Conservation (phyloP, 345 rosid species). For the Aurinia saxatilis region DNA sequence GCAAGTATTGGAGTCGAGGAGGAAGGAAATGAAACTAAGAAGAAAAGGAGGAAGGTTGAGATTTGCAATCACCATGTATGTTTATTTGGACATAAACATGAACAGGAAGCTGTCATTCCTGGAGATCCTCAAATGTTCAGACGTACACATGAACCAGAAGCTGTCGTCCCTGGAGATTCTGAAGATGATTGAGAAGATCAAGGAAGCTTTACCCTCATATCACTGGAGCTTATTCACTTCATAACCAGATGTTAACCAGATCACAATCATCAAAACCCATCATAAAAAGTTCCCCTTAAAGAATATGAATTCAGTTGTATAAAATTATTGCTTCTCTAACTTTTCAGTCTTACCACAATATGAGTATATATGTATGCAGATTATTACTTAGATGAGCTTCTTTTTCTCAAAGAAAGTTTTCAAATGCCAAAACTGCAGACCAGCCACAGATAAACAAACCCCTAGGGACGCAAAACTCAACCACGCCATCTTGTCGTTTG, state of each 20-base stretch:
- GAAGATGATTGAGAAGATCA: slow-evolving; percentile 67
- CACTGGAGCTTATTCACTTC: slow-evolving; percentile 64
- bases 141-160: slow-evolving; percentile 56
- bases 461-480: slow-evolving; percentile 7
- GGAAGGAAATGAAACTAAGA: background rate
- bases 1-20: background rate
- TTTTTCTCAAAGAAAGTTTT: slow-evolving; percentile 22
- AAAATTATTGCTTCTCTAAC: background rate
- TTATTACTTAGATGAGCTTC: slow-evolving; percentile 18
- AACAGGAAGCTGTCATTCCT: slow-evolving; percentile 60
- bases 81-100: slow-evolving; percentile 32
- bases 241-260: too few species aligned
- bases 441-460: slow-evolving; percentile 23
- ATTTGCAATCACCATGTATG: background rate
- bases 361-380: background rate
- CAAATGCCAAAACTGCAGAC: slow-evolving; percentile 21
- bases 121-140: slow-evolving; percentile 77
- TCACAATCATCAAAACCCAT: too few species aligned
- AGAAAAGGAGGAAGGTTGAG: background rate
- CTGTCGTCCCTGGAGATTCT: slow-evolving; percentile 75
- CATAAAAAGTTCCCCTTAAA: too few species aligned
- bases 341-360: background rate
- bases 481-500: slow-evolving; percentile 28
- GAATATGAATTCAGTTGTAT: slow-evolving; percentile 15
- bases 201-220: too few species aligned